Base-by-base conservation (phyloP, 768 basidiomycete genomes). In the Amanita phalloides region DNA sequence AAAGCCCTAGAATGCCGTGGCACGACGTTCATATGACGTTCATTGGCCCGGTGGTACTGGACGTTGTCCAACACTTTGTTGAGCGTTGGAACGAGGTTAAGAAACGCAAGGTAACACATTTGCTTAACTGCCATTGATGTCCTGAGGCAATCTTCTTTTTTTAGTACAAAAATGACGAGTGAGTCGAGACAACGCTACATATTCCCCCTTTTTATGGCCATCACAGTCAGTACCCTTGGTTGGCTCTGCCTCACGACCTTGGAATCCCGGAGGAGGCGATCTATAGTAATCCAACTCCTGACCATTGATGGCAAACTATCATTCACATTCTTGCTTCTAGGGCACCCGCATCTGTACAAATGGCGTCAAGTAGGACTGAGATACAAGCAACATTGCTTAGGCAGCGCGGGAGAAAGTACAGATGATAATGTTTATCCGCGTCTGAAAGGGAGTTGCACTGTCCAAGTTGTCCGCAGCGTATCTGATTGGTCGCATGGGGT, bases 401-500 rank as follows among this genome's bases (percentile, higher is more conserved):
- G 51, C 11, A 49, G 48, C 7, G 69, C 73, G 3, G 63, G 68
- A 6, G 63, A 60, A 25, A 69, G 67, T 1, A 69, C 72, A 1
- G 66, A 67, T 8, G 71, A 76, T 10, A 20, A 47, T 14, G 26
- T 21, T 20, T 41, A 53, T 28, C 51, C 51, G 1, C 44, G 35
- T 17, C 7, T 33, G 30, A 70, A 75, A 28, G 77, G 77, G 1
- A 73, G 72, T 6, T 85, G 84, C 60, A 71, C 71, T 32, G 84
- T 91, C 14, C 91, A 97, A 70, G 90, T 78, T 13, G 76, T 90
- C 39, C 78, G 95, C 49, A 90, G 86, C 55, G 87, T 93, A 20
- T 82, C 76, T 1, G 95, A 97, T 66, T 99, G 95, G 95, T 88
- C 84, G 60, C 90, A 92, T 59, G 95, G 94, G 2, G 87, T 93